Conservation (phyloP, 495 filamentous ascomycete genomes). For the Cetradonia linearis region DNA sequence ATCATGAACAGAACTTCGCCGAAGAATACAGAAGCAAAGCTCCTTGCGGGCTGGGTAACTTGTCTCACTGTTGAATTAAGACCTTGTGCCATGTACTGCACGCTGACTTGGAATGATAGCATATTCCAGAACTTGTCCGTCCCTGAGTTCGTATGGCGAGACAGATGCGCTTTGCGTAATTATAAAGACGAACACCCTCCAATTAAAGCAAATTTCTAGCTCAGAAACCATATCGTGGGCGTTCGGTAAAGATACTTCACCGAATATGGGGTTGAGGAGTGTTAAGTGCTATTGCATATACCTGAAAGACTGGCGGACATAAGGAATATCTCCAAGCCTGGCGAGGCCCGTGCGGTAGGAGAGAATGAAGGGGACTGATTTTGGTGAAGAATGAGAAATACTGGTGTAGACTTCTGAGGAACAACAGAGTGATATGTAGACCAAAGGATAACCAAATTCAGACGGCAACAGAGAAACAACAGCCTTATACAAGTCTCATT, state of each 20-base stretch:
- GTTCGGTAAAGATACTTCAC: too few relatives aligned
- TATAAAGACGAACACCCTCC: neutral
- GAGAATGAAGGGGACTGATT: neutral
- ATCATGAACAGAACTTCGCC: neutral
- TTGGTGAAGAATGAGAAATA: neutral
- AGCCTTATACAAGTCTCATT: too few relatives aligned
- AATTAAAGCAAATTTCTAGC: neutral
- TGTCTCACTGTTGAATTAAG: neutral
- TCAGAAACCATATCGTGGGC: neutral
- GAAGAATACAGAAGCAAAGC: neutral
- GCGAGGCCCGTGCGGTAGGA: neutral
- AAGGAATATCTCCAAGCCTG: neutral
- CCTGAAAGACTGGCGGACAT: neutral
- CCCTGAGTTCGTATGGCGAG: neutral
- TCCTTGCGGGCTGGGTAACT: neutral
- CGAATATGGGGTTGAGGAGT: too few relatives aligned
- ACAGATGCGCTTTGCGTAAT: neutral
- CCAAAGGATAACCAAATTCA: neutral
- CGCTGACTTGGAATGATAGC: neutral
- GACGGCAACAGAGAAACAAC: too few relatives aligned
- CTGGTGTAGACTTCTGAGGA: neutral
- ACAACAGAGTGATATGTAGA: neutral
- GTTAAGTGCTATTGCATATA: neutral
- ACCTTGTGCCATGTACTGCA: neutral
- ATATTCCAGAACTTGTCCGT: neutral